Evolutionary conservation across 2,329 filamentous ascomycete genomes (phyloP), one percentile per base, ranked within the genome.

Genomic region (Venturia carpophila): DNA sequence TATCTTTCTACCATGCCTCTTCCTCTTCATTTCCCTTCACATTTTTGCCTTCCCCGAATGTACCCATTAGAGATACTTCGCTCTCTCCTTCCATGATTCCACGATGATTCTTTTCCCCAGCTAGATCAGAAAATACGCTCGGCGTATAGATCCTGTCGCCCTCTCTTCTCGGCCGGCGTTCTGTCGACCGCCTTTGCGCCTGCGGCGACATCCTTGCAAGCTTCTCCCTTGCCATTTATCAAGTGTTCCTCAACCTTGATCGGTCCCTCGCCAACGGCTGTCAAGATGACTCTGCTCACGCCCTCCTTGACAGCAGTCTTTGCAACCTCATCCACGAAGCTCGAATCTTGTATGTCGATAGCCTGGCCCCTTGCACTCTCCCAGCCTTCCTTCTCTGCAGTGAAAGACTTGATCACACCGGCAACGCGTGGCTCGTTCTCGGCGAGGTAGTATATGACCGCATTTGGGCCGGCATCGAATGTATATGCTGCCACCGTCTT

Each of bases 401-500:
- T 74, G 21, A 89, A 80, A 47, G 79, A 79, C 79, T 90, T 89
- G 77, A 99, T 89, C 0, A 87, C 84, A 10, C 92, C 92, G 0
- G 92, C 85, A 3, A 97, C 87, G 3, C 83, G 77, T 52, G 83
- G 82, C 68, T 87, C 83, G 70, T 96, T 84, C 80, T 92, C 83
- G 73, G 92, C 89, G 49, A 92, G 84, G 74, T 96, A 97, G 81
- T 99, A 99, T 62, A 99, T 86, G 62, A 99, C 95, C 49, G 92
- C 92, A 78, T 99, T 99, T 64, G 94, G 94, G 63, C 94, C 94
- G 0, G 94, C 94, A 74, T 99, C 94, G 72, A 97, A 99, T 0
- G 94, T 99, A 77, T 99, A 99, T 3, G 94, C 94, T 3, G 91
- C 92, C 21, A 97, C 83, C 7, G 13, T 45, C 78, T 86, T 88